phyloP scores from a whole-genome alignment of 2,329 filamentous ascomycete genomes.

The Neopestalotiopsis sp. region DNA sequence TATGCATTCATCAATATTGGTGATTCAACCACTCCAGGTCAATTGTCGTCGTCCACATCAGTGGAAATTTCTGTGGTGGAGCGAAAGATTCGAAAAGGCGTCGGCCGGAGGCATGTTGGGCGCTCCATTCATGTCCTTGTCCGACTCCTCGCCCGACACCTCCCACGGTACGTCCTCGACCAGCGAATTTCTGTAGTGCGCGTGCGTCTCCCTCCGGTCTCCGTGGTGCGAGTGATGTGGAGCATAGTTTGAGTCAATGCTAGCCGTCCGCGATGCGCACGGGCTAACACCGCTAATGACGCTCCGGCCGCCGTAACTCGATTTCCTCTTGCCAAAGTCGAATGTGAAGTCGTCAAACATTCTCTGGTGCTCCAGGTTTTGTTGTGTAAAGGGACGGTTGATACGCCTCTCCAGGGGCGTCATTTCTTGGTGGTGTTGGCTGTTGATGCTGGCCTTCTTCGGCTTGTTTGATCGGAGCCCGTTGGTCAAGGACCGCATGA shows the following conservation, averaged over 20 bases:
- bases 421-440: neutral
- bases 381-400: constrained; percentile 36
- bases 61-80: neutral
- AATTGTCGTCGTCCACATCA: neutral
- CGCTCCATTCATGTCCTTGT: constrained; percentile 11
- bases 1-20: neutral
- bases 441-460: constrained; percentile 18
- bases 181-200: constrained; percentile 23
- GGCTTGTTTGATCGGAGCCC: constrained; percentile 24
- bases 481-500: constrained; percentile 28
- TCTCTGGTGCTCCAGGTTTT: constrained; percentile 40
- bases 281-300: constrained; percentile 35
- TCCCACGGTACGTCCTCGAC: constrained; percentile 23
- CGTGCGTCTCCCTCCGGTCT: constrained; percentile 21
- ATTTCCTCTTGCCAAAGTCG: constrained; percentile 30
- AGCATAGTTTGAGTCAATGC: constrained; percentile 28
- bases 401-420: constrained; percentile 24
- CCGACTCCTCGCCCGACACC: constrained; percentile 22
- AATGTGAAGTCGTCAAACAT: constrained; percentile 36
- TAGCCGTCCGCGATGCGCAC: constrained; percentile 31
- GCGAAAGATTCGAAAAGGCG: neutral
- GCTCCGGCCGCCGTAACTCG: constrained; percentile 27
- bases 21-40: neutral
- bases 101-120: neutral
- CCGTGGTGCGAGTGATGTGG: constrained; percentile 13